Evolutionary conservation across 768 basidiomycete species (phyloP).

Genomic region (Kwoniella shandongensis): DNA sequence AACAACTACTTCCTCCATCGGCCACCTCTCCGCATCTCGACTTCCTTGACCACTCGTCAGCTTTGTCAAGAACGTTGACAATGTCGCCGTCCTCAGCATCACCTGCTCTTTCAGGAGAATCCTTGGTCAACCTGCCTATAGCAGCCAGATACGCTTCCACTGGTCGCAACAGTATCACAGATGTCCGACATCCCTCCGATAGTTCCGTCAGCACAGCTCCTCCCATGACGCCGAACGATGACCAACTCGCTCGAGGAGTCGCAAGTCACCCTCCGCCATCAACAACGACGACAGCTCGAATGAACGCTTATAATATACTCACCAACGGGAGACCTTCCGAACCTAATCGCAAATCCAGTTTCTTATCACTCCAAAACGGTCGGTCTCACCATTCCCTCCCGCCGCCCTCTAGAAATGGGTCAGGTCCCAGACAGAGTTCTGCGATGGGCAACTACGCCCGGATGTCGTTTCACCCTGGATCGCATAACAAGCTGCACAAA

Average conservation of each 20-base stretch:
- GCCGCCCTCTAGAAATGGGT: constrained; percentile 28
- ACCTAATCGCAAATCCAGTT: constrained; percentile 16
- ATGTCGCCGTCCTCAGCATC: constrained; percentile 58
- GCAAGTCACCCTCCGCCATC: constrained; percentile 6
- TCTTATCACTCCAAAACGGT: constrained; percentile 18
- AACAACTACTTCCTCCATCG: constrained; percentile 82
- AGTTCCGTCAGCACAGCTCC: constrained; percentile 13
- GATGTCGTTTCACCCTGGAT: constrained; percentile 28
- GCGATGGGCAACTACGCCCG: constrained; percentile 12
- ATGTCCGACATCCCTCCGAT: constrained; percentile 15
- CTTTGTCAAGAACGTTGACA: constrained; percentile 31
- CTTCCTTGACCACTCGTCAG: constrained; percentile 23
- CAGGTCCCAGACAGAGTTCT: constrained; percentile 1
- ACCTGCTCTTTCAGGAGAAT: constrained; percentile 59
- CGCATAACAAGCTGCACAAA: constrained; percentile 15
- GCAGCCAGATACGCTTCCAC: constrained; percentile 77
- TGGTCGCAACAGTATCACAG: background rate
- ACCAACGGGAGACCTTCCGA: constrained; percentile 42
- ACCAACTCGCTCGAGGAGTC: constrained; percentile 3
- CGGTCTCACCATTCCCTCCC: constrained; percentile 49
- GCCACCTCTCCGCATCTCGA: constrained; percentile 52
- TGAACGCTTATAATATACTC: constrained; percentile 42
- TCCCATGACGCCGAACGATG: constrained; percentile 17
- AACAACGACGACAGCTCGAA: constrained; percentile 24
- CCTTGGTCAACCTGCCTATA: constrained; percentile 75